Base-by-base conservation (phyloP, 805 yeast genomes). In the Saturnispora sekii region DNA sequence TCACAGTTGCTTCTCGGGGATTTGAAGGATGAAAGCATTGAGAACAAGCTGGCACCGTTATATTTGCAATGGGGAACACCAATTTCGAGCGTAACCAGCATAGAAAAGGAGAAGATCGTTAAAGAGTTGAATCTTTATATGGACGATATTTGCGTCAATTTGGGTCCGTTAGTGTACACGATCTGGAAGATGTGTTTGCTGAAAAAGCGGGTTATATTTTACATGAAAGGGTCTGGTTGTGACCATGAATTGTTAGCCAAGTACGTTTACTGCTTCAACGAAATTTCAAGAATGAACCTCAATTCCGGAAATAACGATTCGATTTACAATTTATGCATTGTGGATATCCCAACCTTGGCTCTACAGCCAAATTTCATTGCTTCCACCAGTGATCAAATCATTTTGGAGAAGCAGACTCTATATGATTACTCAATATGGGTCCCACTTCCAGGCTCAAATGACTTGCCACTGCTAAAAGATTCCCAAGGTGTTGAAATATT, bases 151-250 rank as follows among this genome's bases (percentile, higher is more conserved):
- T 53, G 82, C 38, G 66, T 71, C 28, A 55, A 59, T 1, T 62
- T 79, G 42, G 89, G 94, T 0, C 89, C 93, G 1, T 62, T 80
- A 41, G 64, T 79, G 2, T 83, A 81, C 55, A 73, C 68, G 34
- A 58, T 81, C 4, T 84, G 81, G 78, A 82, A 79, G 60, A 67
- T 76, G 31, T 73, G 79, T 2, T 60, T 84, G 34, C 55, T 81
- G 31, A 64, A 93, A 15, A 72, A 76, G 47, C 64, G 76, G 32
- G 68, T 84, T 4, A 49, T 84, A 2, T 48, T 81, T 1, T 31
- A n/a, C 26, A 36, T 21, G 16, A 26, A 30, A n/a, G 48, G 35
- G 4, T 45, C 37, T 30, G 33, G 35, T 17, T 11, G 26, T 32
- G 40, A 44, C 16, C 32, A 44, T 39, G 43, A 44, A 31, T 6